These are phyloP conservation scores for Wickerhamomyces silvicola DNA, from an alignment of 805 yeast genomes.

Conservation along the genomic window DNA sequence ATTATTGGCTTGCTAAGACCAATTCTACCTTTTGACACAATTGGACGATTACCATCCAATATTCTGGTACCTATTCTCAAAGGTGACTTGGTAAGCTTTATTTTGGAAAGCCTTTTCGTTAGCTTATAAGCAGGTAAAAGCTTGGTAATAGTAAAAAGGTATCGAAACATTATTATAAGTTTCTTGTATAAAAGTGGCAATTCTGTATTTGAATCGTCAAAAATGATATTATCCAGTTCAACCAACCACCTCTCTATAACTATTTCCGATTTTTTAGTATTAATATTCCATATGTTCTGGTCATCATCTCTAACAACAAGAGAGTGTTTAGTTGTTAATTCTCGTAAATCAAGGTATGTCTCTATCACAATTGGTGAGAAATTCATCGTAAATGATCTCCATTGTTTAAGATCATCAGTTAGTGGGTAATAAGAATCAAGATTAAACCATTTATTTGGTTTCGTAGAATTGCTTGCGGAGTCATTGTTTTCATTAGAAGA, in stretches of 20 bases:
- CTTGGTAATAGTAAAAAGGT: constrained; percentile 58
- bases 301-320: constrained; percentile 52
- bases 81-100: constrained; percentile 30
- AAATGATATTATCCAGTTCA: constrained; percentile 55
- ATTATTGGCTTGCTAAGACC: constrained; percentile 72
- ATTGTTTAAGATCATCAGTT: constrained; percentile 54
- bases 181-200: constrained; percentile 68
- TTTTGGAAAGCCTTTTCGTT: constrained; percentile 34
- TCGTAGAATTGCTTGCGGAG: constrained; percentile 16
- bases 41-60: constrained; percentile 72
- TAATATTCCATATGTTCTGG: constrained; percentile 50
- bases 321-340: constrained; percentile 48
- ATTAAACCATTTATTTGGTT: constrained; percentile 59
- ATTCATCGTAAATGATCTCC: constrained; percentile 40
- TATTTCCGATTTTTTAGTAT: constrained; percentile 68
- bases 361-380: constrained; percentile 84
- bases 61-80: constrained; percentile 53
- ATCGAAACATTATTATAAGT: constrained; percentile 66
- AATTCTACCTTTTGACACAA: constrained; percentile 74
- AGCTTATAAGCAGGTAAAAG: constrained; percentile 69
- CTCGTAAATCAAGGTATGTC: constrained; percentile 64
- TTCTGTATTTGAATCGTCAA: constrained; percentile 38
- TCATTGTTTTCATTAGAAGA: constrained; percentile 8
- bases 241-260: constrained; percentile 92
- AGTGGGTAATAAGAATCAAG: constrained; percentile 35